These are phyloP conservation scores for Fusarium sterilihyphosum DNA, from an alignment of 2,329 filamentous ascomycete species.

Conservation along the genomic window DNA sequence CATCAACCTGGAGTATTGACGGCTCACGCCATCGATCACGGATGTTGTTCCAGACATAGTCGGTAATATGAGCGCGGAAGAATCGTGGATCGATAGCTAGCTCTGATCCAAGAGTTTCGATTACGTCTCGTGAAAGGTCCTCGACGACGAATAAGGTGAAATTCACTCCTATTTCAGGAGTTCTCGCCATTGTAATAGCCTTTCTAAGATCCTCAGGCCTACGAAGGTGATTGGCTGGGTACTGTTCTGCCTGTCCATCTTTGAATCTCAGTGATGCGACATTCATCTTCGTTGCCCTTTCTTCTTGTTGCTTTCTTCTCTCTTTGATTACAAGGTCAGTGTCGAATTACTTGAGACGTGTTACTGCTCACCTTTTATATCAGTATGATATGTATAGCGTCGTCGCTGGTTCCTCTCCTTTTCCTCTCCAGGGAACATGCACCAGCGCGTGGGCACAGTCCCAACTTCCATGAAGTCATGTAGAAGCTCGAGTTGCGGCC, in stretches of 20 bases:
- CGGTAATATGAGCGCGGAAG: neutral
- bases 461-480: neutral
- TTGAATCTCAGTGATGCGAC: neutral
- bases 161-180: fast-evolving
- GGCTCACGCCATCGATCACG: neutral
- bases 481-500: neutral
- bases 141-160: neutral
- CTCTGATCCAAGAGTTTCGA: neutral
- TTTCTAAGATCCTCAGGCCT: neutral
- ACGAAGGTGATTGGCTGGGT: fast-evolving
- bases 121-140: neutral
- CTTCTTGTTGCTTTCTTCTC: neutral
- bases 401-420: neutral
- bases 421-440: neutral
- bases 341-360: fast-evolving
- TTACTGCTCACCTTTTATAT: neutral
- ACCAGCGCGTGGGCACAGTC: neutral
- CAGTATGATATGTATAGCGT: neutral
- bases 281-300: neutral
- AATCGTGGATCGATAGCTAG: neutral
- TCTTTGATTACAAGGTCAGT: fast-evolving
- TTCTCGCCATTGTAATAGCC: fast-evolving
- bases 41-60: neutral
- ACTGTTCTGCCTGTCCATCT: neutral
- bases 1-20: neutral